Evolutionary conservation across 2,329 filamentous ascomycete species (phyloP), one percentile per base, ranked within the genome.

Genomic region (Aspergillus vadensis): DNA sequence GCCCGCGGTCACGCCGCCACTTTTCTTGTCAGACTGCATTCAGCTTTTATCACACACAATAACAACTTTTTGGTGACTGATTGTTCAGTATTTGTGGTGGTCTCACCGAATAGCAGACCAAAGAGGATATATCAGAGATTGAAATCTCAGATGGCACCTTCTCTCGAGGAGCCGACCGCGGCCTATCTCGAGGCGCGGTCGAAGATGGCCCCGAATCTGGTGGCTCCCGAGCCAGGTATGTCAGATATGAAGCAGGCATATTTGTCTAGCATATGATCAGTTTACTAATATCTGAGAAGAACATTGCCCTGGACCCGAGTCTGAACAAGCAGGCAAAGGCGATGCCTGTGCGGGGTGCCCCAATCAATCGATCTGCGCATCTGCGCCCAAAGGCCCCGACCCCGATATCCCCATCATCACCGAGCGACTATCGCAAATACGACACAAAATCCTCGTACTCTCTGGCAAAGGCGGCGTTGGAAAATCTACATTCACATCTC

Each of bases 381-480:
- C 93, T 1, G 91, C 93, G 1, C 93, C 94, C 21, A 97, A 97
- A 78, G 95, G 94, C 0, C 94, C 95, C 2, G 95, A 99, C 74
- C 94, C 94, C 0, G 95, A 99, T 76, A 91, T 98, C 49, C 88
- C 92, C 3, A 76, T 95, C 67, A 97, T 99, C 70, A 90, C 92
- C 15, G 86, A 89, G 58, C 91, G 94, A 4, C 87, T 99, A 3
- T 83, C 88, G 10, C 86, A 86, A 55, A 90, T 99, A 64, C 87
- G 87, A 69, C 94, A 98, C 80, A 98, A 98, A 78, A 90, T 99
- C 59, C 85, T 99, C 55, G 88, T 99, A 5, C 83, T 99, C 4
- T 94, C 90, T 55, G 95, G 95, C 63, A 99, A 98, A 82, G 95
- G 95, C 63, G 95, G 95, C 50, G 95, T 99, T 0, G 95, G 95